Evolutionary conservation across 345 rosid genomes (phyloP).

Genomic region (Carallia pectinifolia): DNA sequence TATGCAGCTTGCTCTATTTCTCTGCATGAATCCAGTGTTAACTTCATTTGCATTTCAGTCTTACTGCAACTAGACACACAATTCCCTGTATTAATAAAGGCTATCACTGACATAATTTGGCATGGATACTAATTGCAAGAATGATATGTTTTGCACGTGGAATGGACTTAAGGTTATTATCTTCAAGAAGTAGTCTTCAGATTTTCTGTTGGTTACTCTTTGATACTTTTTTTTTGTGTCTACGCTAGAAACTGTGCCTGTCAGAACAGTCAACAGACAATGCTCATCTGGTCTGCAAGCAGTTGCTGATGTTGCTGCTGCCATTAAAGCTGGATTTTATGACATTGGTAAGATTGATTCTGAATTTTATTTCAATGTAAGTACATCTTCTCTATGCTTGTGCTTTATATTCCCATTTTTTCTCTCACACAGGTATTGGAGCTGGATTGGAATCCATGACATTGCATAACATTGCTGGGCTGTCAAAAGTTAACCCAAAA

Average conservation of each 20-base stretch:
- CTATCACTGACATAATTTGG: too few species aligned
- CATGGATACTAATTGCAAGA: too few species aligned
- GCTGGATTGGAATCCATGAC: constrained; percentile 96
- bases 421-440: constrained; percentile 56
- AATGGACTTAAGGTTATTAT: too few species aligned
- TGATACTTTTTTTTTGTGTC: not conserved
- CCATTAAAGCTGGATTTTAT: constrained; percentile 82
- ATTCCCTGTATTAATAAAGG: too few species aligned
- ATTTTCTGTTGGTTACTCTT: too few species aligned
- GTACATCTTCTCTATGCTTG: not conserved
- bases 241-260: constrained; percentile 68
- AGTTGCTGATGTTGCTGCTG: constrained; percentile 91
- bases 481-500: constrained; percentile 51
- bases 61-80: too few species aligned
- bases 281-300: constrained; percentile 99
- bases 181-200: too few species aligned
- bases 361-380: too few species aligned
- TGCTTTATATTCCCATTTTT: not conserved
- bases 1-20: constrained; percentile 17
- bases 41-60: too few species aligned
- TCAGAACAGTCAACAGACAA: constrained; percentile 90
- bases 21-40: too few species aligned
- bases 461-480: constrained; percentile 28
- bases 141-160: too few species aligned
- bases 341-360: constrained; percentile 54